These are phyloP conservation scores for Elsinoe ampelina DNA, from an alignment of 2,329 filamentous ascomycete species.

Conservation along the genomic window DNA sequence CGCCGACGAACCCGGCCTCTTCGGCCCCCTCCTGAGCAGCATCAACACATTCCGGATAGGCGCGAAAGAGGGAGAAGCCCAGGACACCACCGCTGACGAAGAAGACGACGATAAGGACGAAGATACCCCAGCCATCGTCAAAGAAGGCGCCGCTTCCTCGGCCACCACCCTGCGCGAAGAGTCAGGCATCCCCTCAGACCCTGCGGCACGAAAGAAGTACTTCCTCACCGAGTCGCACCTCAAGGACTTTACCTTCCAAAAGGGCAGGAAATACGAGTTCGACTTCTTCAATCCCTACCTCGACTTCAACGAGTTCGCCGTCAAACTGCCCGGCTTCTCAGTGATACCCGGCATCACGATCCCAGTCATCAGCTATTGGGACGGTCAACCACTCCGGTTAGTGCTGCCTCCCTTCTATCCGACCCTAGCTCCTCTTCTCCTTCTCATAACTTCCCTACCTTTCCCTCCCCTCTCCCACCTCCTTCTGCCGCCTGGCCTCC, in stretches of 20 bases:
- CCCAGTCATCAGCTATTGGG: slow-evolving; percentile 69
- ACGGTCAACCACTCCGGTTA: slow-evolving; percentile 67
- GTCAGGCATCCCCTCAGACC: slow-evolving; percentile 31
- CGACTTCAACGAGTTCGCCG: slow-evolving; percentile 70
- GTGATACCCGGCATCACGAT: slow-evolving; percentile 55
- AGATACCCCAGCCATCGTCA: slow-evolving; percentile 50
- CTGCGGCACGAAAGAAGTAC: slow-evolving; percentile 46
- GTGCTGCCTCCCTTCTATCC: slow-evolving; percentile 22
- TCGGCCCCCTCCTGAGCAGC: slow-evolving; percentile 68
- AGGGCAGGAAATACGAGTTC: slow-evolving; percentile 50
- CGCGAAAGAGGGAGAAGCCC: slow-evolving; percentile 28
- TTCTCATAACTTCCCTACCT: slow-evolving; percentile 21
- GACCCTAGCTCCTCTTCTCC: slow-evolving; percentile 19
- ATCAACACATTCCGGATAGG: slow-evolving; percentile 72
- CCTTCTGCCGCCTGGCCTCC: no score
- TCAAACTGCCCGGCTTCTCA: slow-evolving; percentile 54
- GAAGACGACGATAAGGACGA: slow-evolving; percentile 43
- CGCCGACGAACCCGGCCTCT: slow-evolving; percentile 75
- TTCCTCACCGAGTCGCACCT: slow-evolving; percentile 50
- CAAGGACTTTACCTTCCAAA: slow-evolving; percentile 52
- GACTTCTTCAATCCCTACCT: slow-evolving; percentile 91
- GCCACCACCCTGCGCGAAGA: slow-evolving; percentile 34
- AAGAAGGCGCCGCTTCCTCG: slow-evolving; percentile 37
- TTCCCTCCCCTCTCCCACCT: neutral
- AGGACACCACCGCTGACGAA: slow-evolving; percentile 25